Percentiles rank a stretch among this genome's conserved stretches.
Conservation (phyloP, 148 eudicot species). For the Rhododendron vialii region DNA sequence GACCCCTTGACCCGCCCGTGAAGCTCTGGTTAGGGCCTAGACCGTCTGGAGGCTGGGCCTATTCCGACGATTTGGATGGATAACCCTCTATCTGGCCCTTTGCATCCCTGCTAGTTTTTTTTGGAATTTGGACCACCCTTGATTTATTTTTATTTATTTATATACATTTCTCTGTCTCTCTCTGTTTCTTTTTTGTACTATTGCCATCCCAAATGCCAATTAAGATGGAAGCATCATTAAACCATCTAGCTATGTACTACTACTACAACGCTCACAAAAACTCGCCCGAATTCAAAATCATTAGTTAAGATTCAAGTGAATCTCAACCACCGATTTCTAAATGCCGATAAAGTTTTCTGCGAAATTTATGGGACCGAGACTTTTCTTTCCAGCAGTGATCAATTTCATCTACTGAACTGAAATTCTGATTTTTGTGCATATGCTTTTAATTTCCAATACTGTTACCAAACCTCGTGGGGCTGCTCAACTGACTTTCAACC, state of each 20-base stretch:
- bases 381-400: not conserved
- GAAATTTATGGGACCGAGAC: not conserved
- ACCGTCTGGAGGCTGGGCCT: too few relatives aligned
- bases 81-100: not conserved
- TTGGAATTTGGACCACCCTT: not conserved
- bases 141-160: too few relatives aligned
- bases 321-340: not conserved
- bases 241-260: too few relatives aligned
- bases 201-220: not conserved
- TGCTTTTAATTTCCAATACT: not conserved
- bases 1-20: too few relatives aligned
- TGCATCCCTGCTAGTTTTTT: not conserved
- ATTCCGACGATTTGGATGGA: not conserved
- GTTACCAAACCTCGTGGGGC: not conserved
- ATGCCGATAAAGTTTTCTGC: not conserved
- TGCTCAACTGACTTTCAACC: not conserved
- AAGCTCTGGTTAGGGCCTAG: too few relatives aligned
- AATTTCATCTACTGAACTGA: not conserved
- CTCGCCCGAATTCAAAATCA: too few relatives aligned
- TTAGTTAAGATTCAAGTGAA: too few relatives aligned
- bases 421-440: not conserved
- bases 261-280: too few relatives aligned
- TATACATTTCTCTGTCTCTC: not conserved
- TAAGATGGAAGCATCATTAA: too few relatives aligned
- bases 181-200: not conserved